These are phyloP conservation scores for Arthrocladium fulminans DNA, from an alignment of 2,329 filamentous ascomycete species.

Conservation along the genomic window DNA sequence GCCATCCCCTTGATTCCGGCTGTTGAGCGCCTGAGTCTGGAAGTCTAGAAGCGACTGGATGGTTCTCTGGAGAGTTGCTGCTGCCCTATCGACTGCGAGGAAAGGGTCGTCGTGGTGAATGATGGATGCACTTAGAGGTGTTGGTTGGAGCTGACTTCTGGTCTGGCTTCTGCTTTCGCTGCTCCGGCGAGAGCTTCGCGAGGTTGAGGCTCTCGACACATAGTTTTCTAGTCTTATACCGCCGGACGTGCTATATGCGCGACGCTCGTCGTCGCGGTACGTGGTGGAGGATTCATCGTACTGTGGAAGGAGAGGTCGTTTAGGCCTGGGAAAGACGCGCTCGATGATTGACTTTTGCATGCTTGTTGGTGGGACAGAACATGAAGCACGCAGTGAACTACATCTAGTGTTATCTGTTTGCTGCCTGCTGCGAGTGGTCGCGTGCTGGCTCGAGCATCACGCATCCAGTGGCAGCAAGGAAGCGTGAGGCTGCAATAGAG, in stretches of 20 bases:
- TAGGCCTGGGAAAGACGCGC: slow-evolving; percentile 19
- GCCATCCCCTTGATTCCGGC: slow-evolving; percentile 26
- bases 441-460: too few relatives aligned
- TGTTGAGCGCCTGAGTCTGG: slow-evolving; percentile 49
- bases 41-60: slow-evolving; percentile 53
- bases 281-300: slow-evolving; percentile 12
- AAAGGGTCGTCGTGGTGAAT: slow-evolving; percentile 32
- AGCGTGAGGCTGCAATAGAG: too few relatives aligned
- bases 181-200: slow-evolving; percentile 3
- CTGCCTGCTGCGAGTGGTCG: too few relatives aligned
- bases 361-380: neutral
- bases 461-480: too few relatives aligned
- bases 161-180: slow-evolving; percentile 1
- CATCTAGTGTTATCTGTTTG: too few relatives aligned
- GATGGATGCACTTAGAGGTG: slow-evolving; percentile 14
- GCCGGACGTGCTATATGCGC: slow-evolving; percentile 8
- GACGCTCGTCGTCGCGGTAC: neutral
- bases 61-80: slow-evolving; percentile 47
- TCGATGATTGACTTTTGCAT: slow-evolving; percentile 24
- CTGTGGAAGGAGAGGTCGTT: slow-evolving; percentile 11
- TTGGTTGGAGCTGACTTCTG: slow-evolving; percentile 4
- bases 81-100: slow-evolving; percentile 43
- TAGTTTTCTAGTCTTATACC: slow-evolving; percentile 14
- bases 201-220: slow-evolving; percentile 1
- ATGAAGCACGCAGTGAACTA: neutral